Percentiles rank a stretch among this genome's conserved stretches.
Conservation (phyloP, 2,329 filamentous ascomycete species). For the Verticillium klebahnii region DNA sequence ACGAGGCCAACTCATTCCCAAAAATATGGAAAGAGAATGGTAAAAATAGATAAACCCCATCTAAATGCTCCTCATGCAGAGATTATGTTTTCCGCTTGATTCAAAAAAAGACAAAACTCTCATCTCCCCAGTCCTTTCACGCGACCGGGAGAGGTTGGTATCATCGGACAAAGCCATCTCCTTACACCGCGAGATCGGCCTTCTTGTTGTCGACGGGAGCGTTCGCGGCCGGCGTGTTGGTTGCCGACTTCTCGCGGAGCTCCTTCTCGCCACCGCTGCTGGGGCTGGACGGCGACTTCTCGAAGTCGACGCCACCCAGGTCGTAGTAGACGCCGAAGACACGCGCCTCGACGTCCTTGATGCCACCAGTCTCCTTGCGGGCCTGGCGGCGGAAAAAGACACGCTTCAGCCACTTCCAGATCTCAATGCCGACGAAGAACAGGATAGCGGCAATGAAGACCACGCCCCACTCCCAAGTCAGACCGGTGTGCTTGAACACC, state of each 20-base stretch:
- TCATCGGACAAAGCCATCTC: not conserved
- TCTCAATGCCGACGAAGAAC: conserved; percentile 55
- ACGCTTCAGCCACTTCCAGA: conserved; percentile 55
- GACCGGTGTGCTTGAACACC: conserved; percentile 54
- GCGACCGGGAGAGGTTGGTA: not conserved
- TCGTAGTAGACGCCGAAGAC: conserved; percentile 26
- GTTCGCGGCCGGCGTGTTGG: not conserved
- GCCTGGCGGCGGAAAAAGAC: conserved; percentile 29
- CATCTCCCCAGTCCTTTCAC: not conserved
- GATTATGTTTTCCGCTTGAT: not conserved
- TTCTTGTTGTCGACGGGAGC: conserved; percentile 1
- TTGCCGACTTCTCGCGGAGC: conserved; percentile 8
- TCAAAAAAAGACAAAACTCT: not conserved
- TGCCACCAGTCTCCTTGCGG: conserved; percentile 12
- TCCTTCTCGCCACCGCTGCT: conserved; percentile 13
- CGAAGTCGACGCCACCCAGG: conserved; percentile 12
- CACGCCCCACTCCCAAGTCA: conserved; percentile 58
- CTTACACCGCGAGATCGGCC: not conserved
- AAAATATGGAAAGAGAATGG: not conserved
- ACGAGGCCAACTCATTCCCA: not conserved
- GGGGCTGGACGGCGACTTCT: conserved; percentile 5
- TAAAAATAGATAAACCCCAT: not conserved
- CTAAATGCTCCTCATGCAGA: not conserved
- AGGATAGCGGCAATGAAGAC: conserved; percentile 48
- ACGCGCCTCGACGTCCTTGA: conserved; percentile 24